These are phyloP conservation scores for Collybia sp. DNA, from an alignment of 768 basidiomycete genomes.

Conservation along the genomic window DNA sequence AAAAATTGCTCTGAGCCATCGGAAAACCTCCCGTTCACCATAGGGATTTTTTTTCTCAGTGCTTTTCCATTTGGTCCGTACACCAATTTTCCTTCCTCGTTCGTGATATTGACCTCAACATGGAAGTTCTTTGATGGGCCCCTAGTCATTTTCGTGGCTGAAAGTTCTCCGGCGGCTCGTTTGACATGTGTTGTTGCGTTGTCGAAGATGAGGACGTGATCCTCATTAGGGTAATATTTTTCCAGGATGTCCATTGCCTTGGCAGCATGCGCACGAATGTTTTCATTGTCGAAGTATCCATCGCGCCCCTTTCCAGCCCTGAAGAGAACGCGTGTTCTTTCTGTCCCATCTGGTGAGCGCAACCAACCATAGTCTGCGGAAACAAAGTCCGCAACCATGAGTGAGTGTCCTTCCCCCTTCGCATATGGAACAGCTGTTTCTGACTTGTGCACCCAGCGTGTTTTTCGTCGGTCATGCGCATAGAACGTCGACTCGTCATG, in stretches of 20 bases:
- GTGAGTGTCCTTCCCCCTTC: conserved; percentile 28
- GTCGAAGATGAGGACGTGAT: too few species aligned
- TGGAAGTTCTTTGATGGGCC: conserved; percentile 7
- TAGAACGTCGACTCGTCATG: conserved; percentile 32
- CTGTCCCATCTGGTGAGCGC: conserved; percentile 13
- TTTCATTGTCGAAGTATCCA: conserved; percentile 17
- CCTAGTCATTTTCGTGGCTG: conserved; percentile 24
- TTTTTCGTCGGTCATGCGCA: conserved; percentile 21
- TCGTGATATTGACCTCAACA: conserved; percentile 1
- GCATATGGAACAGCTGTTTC: conserved; percentile 13
- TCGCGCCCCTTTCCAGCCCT: conserved; percentile 16
- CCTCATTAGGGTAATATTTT: conserved; percentile 13
- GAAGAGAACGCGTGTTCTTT: conserved; percentile 15
- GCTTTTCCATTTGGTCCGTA: conserved; percentile 19
- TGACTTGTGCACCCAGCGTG: conserved; percentile 18
- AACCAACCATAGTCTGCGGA: conserved; percentile 24
- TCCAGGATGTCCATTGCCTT: conserved; percentile 19
- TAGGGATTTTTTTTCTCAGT: conserved; percentile 9
- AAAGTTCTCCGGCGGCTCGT: conserved; percentile 16
- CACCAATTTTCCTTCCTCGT: conserved; percentile 14
- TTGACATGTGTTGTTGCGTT: conserved; percentile 24
- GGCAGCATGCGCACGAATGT: conserved; percentile 16
- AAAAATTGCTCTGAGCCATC: conserved; percentile 2
- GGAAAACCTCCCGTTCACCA: conserved; percentile 1
- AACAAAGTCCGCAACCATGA: conserved; percentile 31